A percentile compares a stretch with the other conserved stretches of the same genome.
phyloP scores from a whole-genome alignment of 2,329 filamentous ascomycete species.

The Aspergillus proliferans region DNA sequence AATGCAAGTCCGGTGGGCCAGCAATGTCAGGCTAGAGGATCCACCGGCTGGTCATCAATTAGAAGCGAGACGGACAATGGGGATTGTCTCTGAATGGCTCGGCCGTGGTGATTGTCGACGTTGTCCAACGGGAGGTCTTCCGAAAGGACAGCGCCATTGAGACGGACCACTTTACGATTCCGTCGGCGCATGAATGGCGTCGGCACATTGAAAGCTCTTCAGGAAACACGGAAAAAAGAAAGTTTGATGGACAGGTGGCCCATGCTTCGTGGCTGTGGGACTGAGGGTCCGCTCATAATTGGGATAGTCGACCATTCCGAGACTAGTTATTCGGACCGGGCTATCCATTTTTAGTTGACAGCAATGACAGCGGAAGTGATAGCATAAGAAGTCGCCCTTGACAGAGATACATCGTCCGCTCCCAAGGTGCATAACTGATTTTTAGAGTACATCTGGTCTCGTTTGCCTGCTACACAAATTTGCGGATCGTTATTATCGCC shows the following conservation, averaged over 20 bases:
- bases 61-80: neutral
- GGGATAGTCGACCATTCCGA: neutral
- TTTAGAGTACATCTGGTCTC: neutral
- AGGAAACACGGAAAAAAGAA: neutral
- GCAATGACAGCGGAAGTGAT: neutral
- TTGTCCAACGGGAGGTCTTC: neutral
- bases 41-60: no score
- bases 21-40: neutral
- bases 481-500: neutral
- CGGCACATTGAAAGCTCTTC: neutral
- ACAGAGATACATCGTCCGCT: neutral
- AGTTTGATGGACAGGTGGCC: neutral
- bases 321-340: neutral
- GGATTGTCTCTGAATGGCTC: neutral
- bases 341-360: neutral
- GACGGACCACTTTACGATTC: neutral
- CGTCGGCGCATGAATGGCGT: neutral
- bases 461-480: neutral
- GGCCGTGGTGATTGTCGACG: neutral
- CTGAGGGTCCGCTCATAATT: neutral
- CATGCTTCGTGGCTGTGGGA: neutral
- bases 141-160: neutral
- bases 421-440: neutral
- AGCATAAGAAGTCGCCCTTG: neutral
- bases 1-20: neutral